phyloP scores from a whole-genome alignment of 2,329 filamentous ascomycete genomes.

The Aspergillaceae sp. region DNA sequence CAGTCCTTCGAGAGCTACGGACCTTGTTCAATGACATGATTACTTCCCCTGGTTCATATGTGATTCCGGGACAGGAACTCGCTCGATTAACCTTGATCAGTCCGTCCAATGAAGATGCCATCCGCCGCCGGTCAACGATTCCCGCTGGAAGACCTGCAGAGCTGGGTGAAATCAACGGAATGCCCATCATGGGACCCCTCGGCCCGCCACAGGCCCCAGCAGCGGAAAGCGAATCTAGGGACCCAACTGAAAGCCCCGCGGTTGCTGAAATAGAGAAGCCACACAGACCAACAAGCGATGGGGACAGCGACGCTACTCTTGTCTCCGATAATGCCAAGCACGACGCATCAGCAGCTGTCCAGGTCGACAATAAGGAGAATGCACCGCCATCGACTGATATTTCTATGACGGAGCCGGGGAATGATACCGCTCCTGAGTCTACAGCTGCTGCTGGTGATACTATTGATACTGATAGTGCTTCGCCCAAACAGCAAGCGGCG shows the following conservation, averaged over 20 bases:
- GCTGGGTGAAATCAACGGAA: conserved; percentile 38
- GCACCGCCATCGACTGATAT: conserved; percentile 14
- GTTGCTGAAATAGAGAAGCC: conserved; percentile 8
- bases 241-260: conserved; percentile 6
- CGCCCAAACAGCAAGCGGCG: conserved; percentile 2
- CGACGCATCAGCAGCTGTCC: conserved; percentile 8
- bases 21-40: conserved; percentile 64
- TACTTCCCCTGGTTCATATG: conserved; percentile 50
- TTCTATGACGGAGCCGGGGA: conserved; percentile 16
- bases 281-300: conserved; percentile 21
- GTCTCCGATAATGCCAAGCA: conserved; percentile 20
- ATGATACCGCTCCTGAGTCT: conserved; percentile 8
- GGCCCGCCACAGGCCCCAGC: conserved; percentile 26
- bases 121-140: conserved; percentile 41
- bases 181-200: conserved; percentile 39
- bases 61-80: conserved; percentile 66
- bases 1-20: conserved; percentile 67
- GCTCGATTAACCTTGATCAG: conserved; percentile 69
- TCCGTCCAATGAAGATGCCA: conserved; percentile 46
- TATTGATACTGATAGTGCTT: conserved; percentile 1
- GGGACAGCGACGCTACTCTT: conserved; percentile 29
- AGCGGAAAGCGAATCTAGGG: conserved; percentile 11
- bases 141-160: conserved; percentile 18
- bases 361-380: conserved; percentile 34
- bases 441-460: conserved; percentile 3